phyloP scores from a whole-genome alignment of 2,329 filamentous ascomycete species.

The Diaporthe vaccinii region DNA sequence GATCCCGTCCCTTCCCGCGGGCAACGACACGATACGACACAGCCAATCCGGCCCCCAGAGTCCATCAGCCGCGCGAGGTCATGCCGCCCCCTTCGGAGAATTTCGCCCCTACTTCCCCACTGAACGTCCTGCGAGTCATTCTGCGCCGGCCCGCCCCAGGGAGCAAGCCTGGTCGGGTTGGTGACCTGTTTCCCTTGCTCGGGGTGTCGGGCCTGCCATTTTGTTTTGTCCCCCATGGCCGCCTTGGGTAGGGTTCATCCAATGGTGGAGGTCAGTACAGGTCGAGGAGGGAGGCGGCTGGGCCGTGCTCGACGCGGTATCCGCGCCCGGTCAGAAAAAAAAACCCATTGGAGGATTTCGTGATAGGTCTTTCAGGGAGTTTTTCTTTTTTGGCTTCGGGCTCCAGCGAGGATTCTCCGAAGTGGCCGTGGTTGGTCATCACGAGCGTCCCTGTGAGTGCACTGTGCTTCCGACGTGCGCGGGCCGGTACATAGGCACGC shows the following conservation, averaged over 20 bases:
- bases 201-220: neutral
- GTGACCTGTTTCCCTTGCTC: neutral
- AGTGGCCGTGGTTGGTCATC: neutral
- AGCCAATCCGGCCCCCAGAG: neutral
- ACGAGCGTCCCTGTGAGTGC: neutral
- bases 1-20: neutral
- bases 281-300: neutral
- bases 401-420: neutral
- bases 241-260: neutral
- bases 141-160: conserved; percentile 2
- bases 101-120: neutral
- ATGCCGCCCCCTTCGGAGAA: neutral
- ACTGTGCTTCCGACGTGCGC: neutral
- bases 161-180: neutral
- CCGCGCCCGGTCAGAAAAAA: neutral
- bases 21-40: neutral
- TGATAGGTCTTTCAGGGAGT: too few relatives aligned
- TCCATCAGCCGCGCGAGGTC: neutral
- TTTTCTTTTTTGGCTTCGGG: too few relatives aligned
- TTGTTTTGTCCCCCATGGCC: neutral
- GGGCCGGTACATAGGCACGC: neutral
- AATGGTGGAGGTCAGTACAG: neutral
- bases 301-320: neutral
- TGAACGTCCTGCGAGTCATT: conserved; percentile 21
- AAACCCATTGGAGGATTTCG: neutral